Evolutionary conservation across 257 asterid species (phyloP).

Genomic region (Ilex aquifolium): DNA sequence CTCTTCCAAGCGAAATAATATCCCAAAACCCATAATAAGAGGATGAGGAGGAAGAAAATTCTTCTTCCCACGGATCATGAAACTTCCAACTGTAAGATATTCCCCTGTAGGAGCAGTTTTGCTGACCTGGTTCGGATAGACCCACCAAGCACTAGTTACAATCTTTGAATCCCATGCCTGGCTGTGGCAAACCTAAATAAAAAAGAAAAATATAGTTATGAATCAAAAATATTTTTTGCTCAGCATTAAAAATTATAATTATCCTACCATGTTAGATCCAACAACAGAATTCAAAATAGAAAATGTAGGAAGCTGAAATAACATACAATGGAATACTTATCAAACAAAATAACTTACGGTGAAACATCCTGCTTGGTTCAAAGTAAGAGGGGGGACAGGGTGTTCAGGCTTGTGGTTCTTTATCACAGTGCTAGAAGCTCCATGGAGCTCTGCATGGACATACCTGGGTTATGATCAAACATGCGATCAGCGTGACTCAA

Average conservation of each 20-base stretch:
- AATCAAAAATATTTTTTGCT: no score
- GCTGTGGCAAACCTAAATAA: constrained; percentile 85
- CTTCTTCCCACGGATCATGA: constrained; percentile 98
- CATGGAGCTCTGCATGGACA: constrained; percentile 96
- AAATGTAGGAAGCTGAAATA: not conserved
- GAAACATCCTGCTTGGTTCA: constrained; percentile 95
- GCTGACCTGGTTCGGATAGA: constrained; percentile 93
- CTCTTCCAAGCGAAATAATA: constrained; percentile 91
- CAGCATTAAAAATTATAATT: not conserved
- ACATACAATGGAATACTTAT: not conserved
- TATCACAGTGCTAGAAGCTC: constrained; percentile 97
- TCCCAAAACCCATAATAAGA: constrained; percentile 94
- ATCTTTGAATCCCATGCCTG: constrained; percentile 99
- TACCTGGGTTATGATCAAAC: constrained; percentile 46
- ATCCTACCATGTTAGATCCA: constrained; percentile 3
- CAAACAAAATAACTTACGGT: constrained; percentile 51
- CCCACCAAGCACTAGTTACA: constrained; percentile 99
- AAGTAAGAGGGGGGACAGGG: constrained; percentile 91
- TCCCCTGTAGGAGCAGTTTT: constrained; percentile 99
- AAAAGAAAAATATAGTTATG: constrained; percentile 13
- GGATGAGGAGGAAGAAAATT: constrained; percentile 97
- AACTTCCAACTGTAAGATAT: constrained; percentile 97
- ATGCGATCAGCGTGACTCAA: no score
- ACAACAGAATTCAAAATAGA: constrained; percentile 6
- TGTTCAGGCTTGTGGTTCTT: constrained; percentile 88